Conservation (phyloP, 345 rosid genomes). For the Raphanus raphanistrum region DNA sequence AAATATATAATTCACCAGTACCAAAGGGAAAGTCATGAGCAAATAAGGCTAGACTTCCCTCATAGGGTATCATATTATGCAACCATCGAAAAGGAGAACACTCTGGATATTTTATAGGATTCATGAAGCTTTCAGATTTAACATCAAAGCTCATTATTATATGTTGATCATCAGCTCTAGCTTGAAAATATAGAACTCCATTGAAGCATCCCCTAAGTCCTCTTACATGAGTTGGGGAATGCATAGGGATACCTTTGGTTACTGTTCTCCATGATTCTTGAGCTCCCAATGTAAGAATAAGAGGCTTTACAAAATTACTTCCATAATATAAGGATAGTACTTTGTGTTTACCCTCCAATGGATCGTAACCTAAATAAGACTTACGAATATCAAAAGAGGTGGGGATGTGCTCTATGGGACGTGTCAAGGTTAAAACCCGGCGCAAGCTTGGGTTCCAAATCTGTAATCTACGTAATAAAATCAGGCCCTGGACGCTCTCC, state of each 20-base stretch:
- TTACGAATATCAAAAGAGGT: neutral
- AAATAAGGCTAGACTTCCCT: conserved; percentile 4
- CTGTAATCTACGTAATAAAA: neutral
- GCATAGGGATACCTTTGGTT: neutral
- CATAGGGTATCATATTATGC: neutral
- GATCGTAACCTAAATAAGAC: neutral
- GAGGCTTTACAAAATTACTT: neutral
- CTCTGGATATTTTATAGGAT: neutral
- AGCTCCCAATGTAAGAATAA: neutral
- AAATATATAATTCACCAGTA: neutral
- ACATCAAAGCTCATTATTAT: too few species aligned
- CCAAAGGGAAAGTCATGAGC: rapidly evolving
- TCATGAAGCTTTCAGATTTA: too few species aligned
- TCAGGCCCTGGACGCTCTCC: neutral
- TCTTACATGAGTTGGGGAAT: too few species aligned
- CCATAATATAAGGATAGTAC: neutral
- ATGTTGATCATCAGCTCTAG: too few species aligned
- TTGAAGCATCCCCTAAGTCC: neutral
- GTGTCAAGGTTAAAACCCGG: neutral
- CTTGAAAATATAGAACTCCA: neutral
- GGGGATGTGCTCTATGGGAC: neutral
- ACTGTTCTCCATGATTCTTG: neutral
- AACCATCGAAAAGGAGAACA: rapidly evolving
- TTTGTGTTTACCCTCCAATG: conserved; percentile 7
- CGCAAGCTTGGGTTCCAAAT: neutral